Conservation (phyloP, 805 yeast species). For the Grigorovia transvaalensis region DNA sequence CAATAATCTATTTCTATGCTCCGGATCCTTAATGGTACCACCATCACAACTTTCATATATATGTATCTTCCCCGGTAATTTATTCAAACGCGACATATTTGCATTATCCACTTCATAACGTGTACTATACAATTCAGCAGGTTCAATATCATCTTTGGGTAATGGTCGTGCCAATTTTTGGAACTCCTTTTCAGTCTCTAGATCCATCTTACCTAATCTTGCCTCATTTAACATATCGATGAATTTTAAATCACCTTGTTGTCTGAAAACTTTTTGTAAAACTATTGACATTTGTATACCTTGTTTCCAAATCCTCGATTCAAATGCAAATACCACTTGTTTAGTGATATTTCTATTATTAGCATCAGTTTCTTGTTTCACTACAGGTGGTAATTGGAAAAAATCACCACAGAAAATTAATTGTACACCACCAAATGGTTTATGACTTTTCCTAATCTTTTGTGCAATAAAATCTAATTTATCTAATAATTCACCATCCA, state of each 20-base stretch:
- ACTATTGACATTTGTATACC: slow-evolving; percentile 49
- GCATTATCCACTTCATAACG: slow-evolving; percentile 63
- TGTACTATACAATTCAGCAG: slow-evolving; percentile 68
- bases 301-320: slow-evolving; percentile 50
- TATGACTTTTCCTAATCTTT: slow-evolving; percentile 33
- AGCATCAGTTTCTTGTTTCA: slow-evolving; percentile 18
- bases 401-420: slow-evolving; percentile 71
- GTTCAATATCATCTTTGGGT: slow-evolving; percentile 48
- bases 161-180: slow-evolving; percentile 42
- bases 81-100: slow-evolving; percentile 39
- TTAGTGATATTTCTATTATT: slow-evolving; percentile 8
- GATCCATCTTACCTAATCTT: slow-evolving; percentile 50
- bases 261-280: slow-evolving; percentile 60
- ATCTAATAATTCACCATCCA: slow-evolving; percentile 57
- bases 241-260: slow-evolving; percentile 60
- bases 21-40: slow-evolving; percentile 36
- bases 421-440: slow-evolving; percentile 77
- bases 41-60: slow-evolving; percentile 45
- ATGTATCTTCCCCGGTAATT: slow-evolving; percentile 35
- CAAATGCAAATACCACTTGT: slow-evolving; percentile 45
- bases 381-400: slow-evolving; percentile 65
- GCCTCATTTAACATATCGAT: slow-evolving; percentile 67
- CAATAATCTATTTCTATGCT: slow-evolving; percentile 35
- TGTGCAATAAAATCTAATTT: slow-evolving; percentile 54
- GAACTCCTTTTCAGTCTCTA: slow-evolving; percentile 41